Conservation (phyloP, 2,329 filamentous ascomycete species). For the Fusarium vanettenii region DNA sequence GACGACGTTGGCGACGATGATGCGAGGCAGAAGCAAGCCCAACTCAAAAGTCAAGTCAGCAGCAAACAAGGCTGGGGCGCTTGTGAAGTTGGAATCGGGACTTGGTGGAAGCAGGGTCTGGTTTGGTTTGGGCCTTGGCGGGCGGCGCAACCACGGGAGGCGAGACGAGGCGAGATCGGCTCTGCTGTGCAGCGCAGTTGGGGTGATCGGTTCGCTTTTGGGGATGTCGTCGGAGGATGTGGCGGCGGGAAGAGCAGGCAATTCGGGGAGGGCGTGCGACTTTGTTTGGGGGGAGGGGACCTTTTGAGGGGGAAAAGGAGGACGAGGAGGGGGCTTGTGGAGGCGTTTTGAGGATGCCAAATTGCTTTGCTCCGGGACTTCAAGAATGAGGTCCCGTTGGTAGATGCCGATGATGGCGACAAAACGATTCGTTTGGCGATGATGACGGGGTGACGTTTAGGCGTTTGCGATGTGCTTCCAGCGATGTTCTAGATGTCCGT, state of each 20-base stretch:
- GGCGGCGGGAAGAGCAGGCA: slow-evolving; percentile 29
- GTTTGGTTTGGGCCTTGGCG: slow-evolving; percentile 36
- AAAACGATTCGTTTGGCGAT: slow-evolving; percentile 6
- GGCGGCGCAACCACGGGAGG: slow-evolving; percentile 39
- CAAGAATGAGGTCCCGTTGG: not conserved
- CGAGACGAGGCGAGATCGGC: slow-evolving; percentile 41
- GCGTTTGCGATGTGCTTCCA: not conserved
- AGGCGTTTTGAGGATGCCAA: slow-evolving; percentile 35
- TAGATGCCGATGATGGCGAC: not conserved
- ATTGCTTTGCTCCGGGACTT: slow-evolving; percentile 25
- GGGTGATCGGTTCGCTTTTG: slow-evolving; percentile 25
- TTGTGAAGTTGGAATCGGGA: slow-evolving; percentile 38
- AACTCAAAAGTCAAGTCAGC: slow-evolving; percentile 30
- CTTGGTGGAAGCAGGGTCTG: slow-evolving; percentile 37
- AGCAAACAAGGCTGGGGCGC: slow-evolving; percentile 38
- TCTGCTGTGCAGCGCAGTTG: slow-evolving; percentile 25
- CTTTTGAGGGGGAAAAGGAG: slow-evolving; percentile 36
- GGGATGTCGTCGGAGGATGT: slow-evolving; percentile 30
- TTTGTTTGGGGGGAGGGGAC: slow-evolving; percentile 24
- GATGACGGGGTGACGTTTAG: slow-evolving; percentile 1
- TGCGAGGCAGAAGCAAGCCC: slow-evolving; percentile 32
- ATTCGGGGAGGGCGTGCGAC: slow-evolving; percentile 22
- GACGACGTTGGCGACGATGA: slow-evolving; percentile 8
- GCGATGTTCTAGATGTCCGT: slow-evolving; percentile 1
- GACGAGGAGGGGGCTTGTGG: slow-evolving; percentile 30